Conservation (phyloP, 192 early-diverging fungal genomes). For the Dissophora globulifera region DNA sequence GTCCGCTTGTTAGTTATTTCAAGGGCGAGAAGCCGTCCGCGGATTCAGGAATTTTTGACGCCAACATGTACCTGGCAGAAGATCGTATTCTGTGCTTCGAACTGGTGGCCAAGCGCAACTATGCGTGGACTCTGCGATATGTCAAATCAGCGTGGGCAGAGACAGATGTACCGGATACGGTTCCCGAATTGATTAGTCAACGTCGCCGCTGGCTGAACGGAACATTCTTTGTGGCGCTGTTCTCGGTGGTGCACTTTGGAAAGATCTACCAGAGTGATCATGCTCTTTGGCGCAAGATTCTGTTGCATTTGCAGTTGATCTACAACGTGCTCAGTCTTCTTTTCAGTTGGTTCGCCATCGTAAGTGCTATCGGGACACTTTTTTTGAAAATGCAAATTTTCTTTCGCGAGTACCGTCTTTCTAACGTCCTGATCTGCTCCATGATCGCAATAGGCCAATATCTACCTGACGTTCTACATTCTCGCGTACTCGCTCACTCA, state of each 20-base stretch:
- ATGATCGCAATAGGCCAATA: conserved; percentile 71
- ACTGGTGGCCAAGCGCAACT: conserved; percentile 72
- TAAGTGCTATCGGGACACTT: conserved; percentile 38
- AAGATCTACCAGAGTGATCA: conserved; percentile 67
- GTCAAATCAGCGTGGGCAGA: conserved; percentile 70
- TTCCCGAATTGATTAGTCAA: conserved; percentile 84
- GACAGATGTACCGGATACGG: conserved; percentile 78
- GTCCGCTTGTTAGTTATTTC: conserved; percentile 77
- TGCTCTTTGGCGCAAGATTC: conserved; percentile 60
- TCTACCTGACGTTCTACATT: conserved; percentile 89
- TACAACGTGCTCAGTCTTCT: conserved; percentile 76
- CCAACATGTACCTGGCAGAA: conserved; percentile 75
- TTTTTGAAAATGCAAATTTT: not conserved
- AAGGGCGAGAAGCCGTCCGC: conserved; percentile 68
- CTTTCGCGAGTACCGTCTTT: too few relatives aligned
- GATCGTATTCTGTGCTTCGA: conserved; percentile 90
- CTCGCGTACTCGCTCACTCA: conserved; percentile 58
- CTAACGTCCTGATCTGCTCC: too few relatives aligned
- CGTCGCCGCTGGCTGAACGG: conserved; percentile 86
- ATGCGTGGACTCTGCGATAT: conserved; percentile 74
- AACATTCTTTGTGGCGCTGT: conserved; percentile 79
- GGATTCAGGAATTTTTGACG: conserved; percentile 58
- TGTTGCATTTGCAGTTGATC: conserved; percentile 68
- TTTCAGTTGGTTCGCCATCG: conserved; percentile 82
- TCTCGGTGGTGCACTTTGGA: conserved; percentile 68